Evolutionary conservation across 1,284 basidiomycete genomes (phyloP).

Genomic region (Leccinum cinnamomeum): DNA sequence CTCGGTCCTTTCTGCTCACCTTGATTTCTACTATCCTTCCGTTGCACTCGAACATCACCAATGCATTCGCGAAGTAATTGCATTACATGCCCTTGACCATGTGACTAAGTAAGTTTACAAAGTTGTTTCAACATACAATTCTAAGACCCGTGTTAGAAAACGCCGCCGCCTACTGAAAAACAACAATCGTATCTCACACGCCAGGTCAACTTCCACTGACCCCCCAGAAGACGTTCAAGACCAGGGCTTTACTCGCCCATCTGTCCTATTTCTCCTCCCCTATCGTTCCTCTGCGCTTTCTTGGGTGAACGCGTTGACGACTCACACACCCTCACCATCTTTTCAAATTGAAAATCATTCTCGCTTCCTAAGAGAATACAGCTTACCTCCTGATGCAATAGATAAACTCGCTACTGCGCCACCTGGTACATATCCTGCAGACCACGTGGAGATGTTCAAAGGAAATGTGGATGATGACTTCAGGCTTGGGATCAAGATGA

Average conservation of each 20-base stretch:
- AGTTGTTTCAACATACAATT: neutral
- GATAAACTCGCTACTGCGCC: slow-evolving; percentile 82
- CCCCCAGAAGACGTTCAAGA: slow-evolving; percentile 81
- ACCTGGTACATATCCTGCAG: slow-evolving; percentile 77
- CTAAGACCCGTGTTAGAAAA: slow-evolving; percentile 58
- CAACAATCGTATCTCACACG: slow-evolving; percentile 83
- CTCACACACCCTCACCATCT: slow-evolving; percentile 66
- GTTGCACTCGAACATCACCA: slow-evolving; percentile 54
- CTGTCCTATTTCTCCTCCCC: slow-evolving; percentile 88
- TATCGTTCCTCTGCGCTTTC: slow-evolving; percentile 87
- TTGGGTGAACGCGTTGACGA: slow-evolving; percentile 72
- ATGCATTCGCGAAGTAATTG: slow-evolving; percentile 61
- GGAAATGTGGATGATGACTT: slow-evolving; percentile 99
- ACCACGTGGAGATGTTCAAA: slow-evolving; percentile 92
- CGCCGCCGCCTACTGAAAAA: slow-evolving; percentile 92
- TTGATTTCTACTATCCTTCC: slow-evolving; percentile 74
- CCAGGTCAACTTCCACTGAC: slow-evolving; percentile 54
- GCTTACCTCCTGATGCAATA: slow-evolving; percentile 72
- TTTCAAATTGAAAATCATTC: slow-evolving; percentile 85
- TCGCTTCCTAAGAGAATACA: slow-evolving; percentile 84
- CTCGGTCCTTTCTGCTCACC: slow-evolving; percentile 61
- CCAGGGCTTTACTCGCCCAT: slow-evolving; percentile 97
- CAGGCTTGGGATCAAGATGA: slow-evolving; percentile 89
- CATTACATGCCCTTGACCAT: slow-evolving; percentile 83
- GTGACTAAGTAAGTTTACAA: slow-evolving; percentile 66